Base-by-base conservation (phyloP, 345 rosid species). In the Lepidium africanum region DNA sequence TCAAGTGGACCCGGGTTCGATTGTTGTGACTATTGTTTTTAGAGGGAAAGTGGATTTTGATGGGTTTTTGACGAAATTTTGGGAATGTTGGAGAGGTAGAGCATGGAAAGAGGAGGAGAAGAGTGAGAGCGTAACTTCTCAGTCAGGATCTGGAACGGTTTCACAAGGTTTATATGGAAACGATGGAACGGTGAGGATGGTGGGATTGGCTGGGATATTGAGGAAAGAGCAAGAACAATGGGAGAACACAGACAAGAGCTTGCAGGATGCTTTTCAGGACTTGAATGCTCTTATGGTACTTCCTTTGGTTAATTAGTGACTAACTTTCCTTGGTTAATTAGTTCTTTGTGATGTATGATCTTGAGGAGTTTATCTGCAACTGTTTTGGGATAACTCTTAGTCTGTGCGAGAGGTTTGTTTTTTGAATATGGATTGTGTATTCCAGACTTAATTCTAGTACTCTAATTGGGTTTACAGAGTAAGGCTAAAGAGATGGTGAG, bases 221-320 rank as follows among this genome's bases (percentile, higher is more conserved):
- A 86, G 96, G 89, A 94, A 90, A 37, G 97, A 94, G 78, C 91
- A 94, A 74, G 91, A 94, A 71, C 82, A 73, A 64, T 94, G 99
- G 97, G 96, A 94, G 78, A 91, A 71, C 63, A 94, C 99, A 7
- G 97, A 89, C 53, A 94, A 87, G 89, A 87, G 87, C 81, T 81
- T 91, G 81, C 97, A 94, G 42, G 96, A 91, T 15, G 99, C 97
- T 79, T 94, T 94, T 59, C 95, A 84, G 71, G 96, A 91, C 81
- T 79, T 89, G 83, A 91, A 86, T 83, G 97, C 97, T 50, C 96
- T 91, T 38, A 89, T 91, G 97, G 97, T 89, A 84, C 53, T 21
- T 2, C 47, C 39, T n/a, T n/a, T n/a, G 19, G 50, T 45, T 12
- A 0, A 10, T 57, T 46, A 23, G 11, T 45, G n/a, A n/a, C n/a